phyloP scores from a whole-genome alignment of 805 yeast genomes.

The Dipodascus albidus region DNA sequence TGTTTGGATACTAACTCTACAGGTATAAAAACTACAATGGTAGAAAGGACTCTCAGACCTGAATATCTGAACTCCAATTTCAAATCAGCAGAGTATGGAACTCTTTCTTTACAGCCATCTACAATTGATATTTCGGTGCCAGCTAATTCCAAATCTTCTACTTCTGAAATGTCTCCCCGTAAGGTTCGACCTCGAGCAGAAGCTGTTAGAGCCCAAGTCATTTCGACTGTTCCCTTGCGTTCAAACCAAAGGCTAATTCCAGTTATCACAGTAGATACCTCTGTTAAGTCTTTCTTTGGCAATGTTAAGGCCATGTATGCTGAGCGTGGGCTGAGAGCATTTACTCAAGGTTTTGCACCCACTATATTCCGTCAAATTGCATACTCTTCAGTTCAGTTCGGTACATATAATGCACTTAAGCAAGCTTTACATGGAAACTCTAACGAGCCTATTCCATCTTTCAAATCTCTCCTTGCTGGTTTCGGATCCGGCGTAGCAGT shows the following conservation, averaged over 20 bases:
- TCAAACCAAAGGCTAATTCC: conserved; percentile 22
- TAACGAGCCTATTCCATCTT: conserved; percentile 21
- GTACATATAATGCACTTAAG: conserved; percentile 67
- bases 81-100: conserved; percentile 4
- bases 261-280: conserved; percentile 23
- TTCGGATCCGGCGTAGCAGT: conserved; percentile 60
- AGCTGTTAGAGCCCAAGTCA: conserved; percentile 16
- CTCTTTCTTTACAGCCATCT: conserved; percentile 2
- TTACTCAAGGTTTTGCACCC: conserved; percentile 72
- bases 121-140: neutral
- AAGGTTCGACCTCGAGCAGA: conserved; percentile 18
- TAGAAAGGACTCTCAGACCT: conserved; percentile 11
- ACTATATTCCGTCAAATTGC: conserved; percentile 71
- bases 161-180: neutral
- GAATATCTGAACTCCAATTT: conserved; percentile 2
- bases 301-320: conserved; percentile 46
- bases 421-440: conserved; percentile 34
- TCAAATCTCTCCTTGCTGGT: conserved; percentile 33
- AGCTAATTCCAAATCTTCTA: conserved; percentile 5
- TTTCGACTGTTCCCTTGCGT: conserved; percentile 12
- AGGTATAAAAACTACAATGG: conserved; percentile 19
- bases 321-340: conserved; percentile 66
- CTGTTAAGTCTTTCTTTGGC: conserved; percentile 13
- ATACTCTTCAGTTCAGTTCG: conserved; percentile 72
- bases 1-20: neutral